Evolutionary conservation across 306 rosid genomes (phyloP).

Genomic region (Lathyrus tuberosus): DNA sequence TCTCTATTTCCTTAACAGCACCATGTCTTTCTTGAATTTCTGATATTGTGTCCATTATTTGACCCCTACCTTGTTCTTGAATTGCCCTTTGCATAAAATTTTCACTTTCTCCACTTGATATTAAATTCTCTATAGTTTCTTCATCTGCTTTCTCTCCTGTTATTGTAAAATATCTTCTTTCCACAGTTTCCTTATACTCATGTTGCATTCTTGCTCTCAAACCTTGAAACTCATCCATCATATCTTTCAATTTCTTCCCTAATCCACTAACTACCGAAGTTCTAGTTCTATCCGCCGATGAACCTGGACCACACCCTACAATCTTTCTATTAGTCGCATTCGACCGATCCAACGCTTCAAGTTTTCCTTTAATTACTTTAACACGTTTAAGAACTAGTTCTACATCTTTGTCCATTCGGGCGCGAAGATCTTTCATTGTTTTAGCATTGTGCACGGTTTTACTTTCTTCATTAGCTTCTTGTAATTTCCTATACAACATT

Average conservation of each 20-base stretch:
- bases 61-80: slow-evolving; percentile 91
- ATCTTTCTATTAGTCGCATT: slow-evolving; percentile 61
- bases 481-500: slow-evolving; percentile 60
- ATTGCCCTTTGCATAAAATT: slow-evolving; percentile 85
- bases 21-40: slow-evolving; percentile 93
- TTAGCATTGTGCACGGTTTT: slow-evolving; percentile 73
- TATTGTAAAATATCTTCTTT: slow-evolving; percentile 78
- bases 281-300: slow-evolving; percentile 83
- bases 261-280: slow-evolving; percentile 83
- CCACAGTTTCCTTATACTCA: slow-evolving; percentile 86
- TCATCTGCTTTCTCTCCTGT: slow-evolving; percentile 82
- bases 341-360: slow-evolving; percentile 70
- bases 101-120: slow-evolving; percentile 85
- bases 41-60: slow-evolving; percentile 86
- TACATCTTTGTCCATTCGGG: slow-evolving; percentile 73
- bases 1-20: slow-evolving; percentile 90
- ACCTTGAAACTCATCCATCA: slow-evolving; percentile 81
- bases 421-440: slow-evolving; percentile 66
- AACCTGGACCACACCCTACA: slow-evolving; percentile 84
- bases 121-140: slow-evolving; percentile 77
- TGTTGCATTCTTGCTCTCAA: slow-evolving; percentile 59
- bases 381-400: slow-evolving; percentile 66
- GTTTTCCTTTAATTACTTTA: slow-evolving; percentile 65
- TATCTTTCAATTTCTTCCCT: slow-evolving; percentile 78
- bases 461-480: slow-evolving; percentile 73